Conservation (phyloP, 345 rosid species). For the Garcia nutans region DNA sequence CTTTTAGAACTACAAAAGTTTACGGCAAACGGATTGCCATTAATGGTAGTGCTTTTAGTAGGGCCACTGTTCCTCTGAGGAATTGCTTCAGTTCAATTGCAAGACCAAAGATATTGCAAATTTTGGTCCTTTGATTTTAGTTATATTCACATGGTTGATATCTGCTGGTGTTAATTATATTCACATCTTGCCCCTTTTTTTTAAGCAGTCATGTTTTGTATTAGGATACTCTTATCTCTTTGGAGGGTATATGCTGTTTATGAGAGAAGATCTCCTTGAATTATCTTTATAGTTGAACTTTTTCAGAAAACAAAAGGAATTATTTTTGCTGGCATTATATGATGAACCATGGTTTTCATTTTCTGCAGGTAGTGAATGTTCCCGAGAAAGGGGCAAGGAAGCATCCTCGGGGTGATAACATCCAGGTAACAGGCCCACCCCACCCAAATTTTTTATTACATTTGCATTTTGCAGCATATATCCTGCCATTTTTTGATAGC, state of each 20-base stretch:
- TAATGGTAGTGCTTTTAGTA: background rate
- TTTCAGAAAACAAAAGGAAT: background rate
- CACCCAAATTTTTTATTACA: too few relatives aligned
- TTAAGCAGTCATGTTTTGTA: background rate
- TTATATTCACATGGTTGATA: background rate
- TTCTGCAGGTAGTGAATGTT: slow-evolving; percentile 79
- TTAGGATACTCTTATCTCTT: background rate
- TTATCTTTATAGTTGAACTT: background rate
- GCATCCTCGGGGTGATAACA: slow-evolving; percentile 94
- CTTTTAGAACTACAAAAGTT: slow-evolving; percentile 3
- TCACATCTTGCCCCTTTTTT: background rate
- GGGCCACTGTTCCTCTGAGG: background rate
- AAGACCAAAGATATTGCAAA: background rate
- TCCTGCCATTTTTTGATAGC: background rate
- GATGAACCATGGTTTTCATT: slow-evolving; percentile 21
- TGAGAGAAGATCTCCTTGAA: background rate
- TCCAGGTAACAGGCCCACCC: slow-evolving; percentile 58
- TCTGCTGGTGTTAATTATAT: background rate
- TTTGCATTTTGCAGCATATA: background rate
- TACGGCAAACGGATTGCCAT: background rate
- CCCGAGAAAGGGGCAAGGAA: slow-evolving; percentile 99
- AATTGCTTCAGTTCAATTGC: background rate
- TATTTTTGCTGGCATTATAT: background rate
- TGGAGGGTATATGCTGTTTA: background rate
- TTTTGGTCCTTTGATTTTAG: background rate